These are phyloP conservation scores for Sphaerulina vaccinii DNA, from an alignment of 2,329 filamentous ascomycete genomes.

Conservation along the genomic window DNA sequence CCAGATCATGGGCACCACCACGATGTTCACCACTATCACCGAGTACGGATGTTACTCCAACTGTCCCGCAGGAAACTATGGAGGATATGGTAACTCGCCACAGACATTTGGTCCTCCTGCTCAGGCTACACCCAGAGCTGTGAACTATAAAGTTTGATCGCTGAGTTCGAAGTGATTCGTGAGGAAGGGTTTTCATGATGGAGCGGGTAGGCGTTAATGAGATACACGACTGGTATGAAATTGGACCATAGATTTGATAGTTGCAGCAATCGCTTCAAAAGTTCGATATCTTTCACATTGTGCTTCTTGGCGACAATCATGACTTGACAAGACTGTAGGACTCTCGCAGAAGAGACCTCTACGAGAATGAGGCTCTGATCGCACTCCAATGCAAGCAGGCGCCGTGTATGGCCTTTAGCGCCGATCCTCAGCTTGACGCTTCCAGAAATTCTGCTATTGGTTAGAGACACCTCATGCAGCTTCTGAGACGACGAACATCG, in stretches of 20 bases:
- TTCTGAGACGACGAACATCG: no score
- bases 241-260: background rate
- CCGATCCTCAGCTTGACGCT: no score
- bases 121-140: background rate
- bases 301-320: no score
- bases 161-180: background rate
- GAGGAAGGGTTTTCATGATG: background rate
- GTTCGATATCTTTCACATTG: no score
- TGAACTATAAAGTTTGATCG: background rate
- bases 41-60: constrained; percentile 24
- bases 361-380: no score
- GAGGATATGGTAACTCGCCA: constrained; percentile 11
- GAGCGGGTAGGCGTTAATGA: background rate
- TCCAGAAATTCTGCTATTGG: no score
- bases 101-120: constrained; percentile 21
- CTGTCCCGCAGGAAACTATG: constrained; percentile 18
- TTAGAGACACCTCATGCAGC: no score
- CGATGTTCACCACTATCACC: constrained; percentile 27
- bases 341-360: no score
- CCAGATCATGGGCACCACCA: constrained; percentile 26
- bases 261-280: background rate
- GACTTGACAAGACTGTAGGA: no score
- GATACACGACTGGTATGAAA: background rate
- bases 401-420: no score
- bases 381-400: no score